Percentiles rank a stretch among this genome's conserved stretches.
Conservation (phyloP, 768 basidiomycete genomes). For the Lanmaoa pseudosensibilis region DNA sequence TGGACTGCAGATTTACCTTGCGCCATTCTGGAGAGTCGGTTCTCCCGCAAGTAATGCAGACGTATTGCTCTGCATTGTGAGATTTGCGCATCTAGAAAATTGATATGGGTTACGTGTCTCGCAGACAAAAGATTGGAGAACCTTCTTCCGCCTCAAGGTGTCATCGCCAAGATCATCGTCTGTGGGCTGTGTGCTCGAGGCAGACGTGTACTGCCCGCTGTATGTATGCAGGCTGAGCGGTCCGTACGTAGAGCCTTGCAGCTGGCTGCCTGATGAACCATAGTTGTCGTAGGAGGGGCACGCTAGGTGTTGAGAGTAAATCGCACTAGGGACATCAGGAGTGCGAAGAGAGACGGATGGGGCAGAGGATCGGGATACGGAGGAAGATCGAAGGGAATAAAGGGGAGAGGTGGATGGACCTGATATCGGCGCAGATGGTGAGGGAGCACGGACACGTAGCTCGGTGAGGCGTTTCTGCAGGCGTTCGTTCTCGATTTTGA, state of each 20-base stretch:
- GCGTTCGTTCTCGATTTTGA: slow-evolving; percentile 86
- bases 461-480: slow-evolving; percentile 61
- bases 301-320: slow-evolving; percentile 18
- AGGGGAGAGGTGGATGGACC: slow-evolving; percentile 25
- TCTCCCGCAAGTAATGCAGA: slow-evolving; percentile 89
- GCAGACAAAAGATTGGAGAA: slow-evolving; percentile 15
- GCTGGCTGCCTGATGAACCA: slow-evolving; percentile 7
- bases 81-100: slow-evolving; percentile 37
- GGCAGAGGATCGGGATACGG: slow-evolving; percentile 26
- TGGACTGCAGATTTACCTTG: slow-evolving; percentile 49
- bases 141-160: slow-evolving; percentile 64
- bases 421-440: slow-evolving; percentile 15
- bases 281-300: slow-evolving; percentile 19
- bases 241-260: slow-evolving; percentile 20
- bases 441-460: slow-evolving; percentile 32
- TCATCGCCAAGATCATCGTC: slow-evolving; percentile 52
- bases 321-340: slow-evolving; percentile 11
- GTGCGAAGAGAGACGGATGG: slow-evolving; percentile 14
- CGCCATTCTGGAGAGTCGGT: slow-evolving; percentile 99
- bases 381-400: slow-evolving; percentile 27
- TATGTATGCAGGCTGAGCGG: slow-evolving; percentile 16
- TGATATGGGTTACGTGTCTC: slow-evolving; percentile 2
- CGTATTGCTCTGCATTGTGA: slow-evolving; percentile 63
- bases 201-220: slow-evolving; percentile 16
- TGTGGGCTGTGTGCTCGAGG: slow-evolving; percentile 12